Evolutionary conservation across 1,139 yeast genomes (phyloP), one percentile per base, ranked within the genome.

Genomic region (Hemisphaericaspora subhashii): DNA sequence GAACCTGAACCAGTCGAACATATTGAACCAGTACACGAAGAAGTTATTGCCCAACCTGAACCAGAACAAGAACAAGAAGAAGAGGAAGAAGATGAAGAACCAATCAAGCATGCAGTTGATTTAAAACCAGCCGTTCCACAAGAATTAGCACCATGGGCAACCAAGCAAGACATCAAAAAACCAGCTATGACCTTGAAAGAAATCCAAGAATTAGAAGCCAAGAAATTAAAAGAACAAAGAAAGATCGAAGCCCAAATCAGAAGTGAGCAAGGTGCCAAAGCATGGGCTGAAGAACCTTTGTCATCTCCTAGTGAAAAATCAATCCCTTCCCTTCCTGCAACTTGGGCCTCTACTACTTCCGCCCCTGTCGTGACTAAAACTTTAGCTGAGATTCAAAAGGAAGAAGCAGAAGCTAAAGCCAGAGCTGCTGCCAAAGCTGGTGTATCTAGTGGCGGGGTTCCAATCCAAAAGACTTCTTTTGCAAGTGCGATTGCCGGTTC

Each of bases 131-230:
- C 63, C 8, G 51, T 51, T 16, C 53, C 60, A 8, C 54, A 44
- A 38, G 46, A 41, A 34, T 46, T 48, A 23, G 53, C 53, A 3
- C 53, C 53, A 16, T 50, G 53, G 53, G 53, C 53, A 22, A 24
- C 43, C 13, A 34, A 41, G 17, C 43, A 48, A 16, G 49, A 45
- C 12, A 47, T 57, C 5, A 47, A 58, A 11, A 62, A 70, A 38
- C 81, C 83, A 30, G 58, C 72, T n/a, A 62, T 81, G 43, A 72
- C 87, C 1, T 66, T 86, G 48, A 77, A 79, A 43, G 87, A 86
- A 55, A 83, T 86, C 46, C 92, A 84, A 58, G 76, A 71, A 45
- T 60, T 81, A 43, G 94, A 85, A 54, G 83, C 82, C 32, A 79
- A 75, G 41, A 79, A 69, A 47, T 53, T 61, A 28, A 66, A 60